Evolutionary conservation across 805 yeast genomes (phyloP).

Genomic region (Wickerhamiella kazuoi): DNA sequence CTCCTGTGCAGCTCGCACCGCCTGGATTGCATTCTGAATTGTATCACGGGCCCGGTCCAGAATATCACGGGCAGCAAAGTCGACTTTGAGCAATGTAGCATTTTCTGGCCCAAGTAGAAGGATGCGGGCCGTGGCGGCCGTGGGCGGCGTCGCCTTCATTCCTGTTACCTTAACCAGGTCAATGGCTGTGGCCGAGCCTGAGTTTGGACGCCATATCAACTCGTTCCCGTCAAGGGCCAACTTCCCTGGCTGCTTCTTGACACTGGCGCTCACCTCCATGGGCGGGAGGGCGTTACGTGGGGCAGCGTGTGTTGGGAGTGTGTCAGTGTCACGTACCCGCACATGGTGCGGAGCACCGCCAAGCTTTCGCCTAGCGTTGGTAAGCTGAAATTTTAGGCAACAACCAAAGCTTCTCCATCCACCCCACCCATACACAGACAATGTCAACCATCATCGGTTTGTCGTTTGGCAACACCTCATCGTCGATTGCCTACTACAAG

Average conservation of each 20-base stretch:
- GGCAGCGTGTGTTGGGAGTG: too few species aligned
- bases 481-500: constrained; percentile 66
- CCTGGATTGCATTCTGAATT: constrained; percentile 15
- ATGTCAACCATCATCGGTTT: constrained; percentile 56
- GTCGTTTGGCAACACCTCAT: constrained; percentile 89
- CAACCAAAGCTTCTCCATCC: not conserved
- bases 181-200: constrained; percentile 4
- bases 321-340: too few species aligned
- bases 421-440: not conserved
- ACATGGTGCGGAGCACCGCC: too few species aligned
- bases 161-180: constrained; percentile 10
- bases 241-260: constrained; percentile 13
- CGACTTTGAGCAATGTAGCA: constrained; percentile 27
- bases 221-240: constrained; percentile 4
- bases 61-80: constrained; percentile 53
- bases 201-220: constrained; percentile 9
- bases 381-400: not conserved
- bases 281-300: not conserved
- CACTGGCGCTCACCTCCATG: constrained; percentile 7
- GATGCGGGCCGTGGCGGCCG: constrained; percentile 17
- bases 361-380: too few species aligned
- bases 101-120: constrained; percentile 10
- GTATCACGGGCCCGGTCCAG: constrained; percentile 34
- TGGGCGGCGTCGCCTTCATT: constrained; percentile 22
- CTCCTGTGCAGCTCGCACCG: constrained; percentile 27